phyloP scores from a whole-genome alignment of 495 filamentous ascomycete genomes.

The Penicillium goetzii region DNA sequence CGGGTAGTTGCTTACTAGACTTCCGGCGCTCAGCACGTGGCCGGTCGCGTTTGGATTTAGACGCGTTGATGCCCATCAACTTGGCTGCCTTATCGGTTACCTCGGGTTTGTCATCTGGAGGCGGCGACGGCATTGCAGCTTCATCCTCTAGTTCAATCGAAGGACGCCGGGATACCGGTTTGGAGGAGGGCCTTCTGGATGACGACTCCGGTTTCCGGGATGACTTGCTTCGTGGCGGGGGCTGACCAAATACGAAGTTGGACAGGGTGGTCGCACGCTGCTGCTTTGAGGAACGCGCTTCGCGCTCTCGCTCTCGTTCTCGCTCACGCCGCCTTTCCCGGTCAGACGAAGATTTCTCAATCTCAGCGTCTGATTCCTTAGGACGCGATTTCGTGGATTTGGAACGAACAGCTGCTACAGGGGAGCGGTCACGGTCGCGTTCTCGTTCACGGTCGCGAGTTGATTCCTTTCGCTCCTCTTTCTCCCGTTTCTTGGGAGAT shows the following conservation, averaged over 20 bases:
- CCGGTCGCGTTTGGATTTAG: slow-evolving; percentile 42
- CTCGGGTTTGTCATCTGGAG: slow-evolving; percentile 53
- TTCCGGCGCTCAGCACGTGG: slow-evolving; percentile 41
- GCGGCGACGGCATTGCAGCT: slow-evolving; percentile 54
- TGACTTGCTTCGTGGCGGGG: slow-evolving; percentile 55
- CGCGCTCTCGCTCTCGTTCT: slow-evolving; percentile 31
- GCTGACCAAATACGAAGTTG: slow-evolving; percentile 55
- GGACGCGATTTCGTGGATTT: slow-evolving; percentile 51
- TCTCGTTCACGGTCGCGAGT: slow-evolving; percentile 13
- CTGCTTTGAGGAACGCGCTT: slow-evolving; percentile 41
- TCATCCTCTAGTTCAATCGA: slow-evolving; percentile 55
- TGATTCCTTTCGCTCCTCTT: slow-evolving; percentile 20
- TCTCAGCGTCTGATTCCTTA: slow-evolving; percentile 53
- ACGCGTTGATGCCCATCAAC: slow-evolving; percentile 56
- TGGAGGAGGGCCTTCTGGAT: slow-evolving; percentile 35
- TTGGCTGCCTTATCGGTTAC: slow-evolving; percentile 61
- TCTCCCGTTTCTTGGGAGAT: slow-evolving; percentile 23
- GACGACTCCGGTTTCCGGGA: slow-evolving; percentile 44
- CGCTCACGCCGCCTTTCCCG: slow-evolving; percentile 46
- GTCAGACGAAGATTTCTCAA: slow-evolving; percentile 60
- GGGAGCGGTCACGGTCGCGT: slow-evolving; percentile 12
- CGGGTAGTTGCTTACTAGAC: slow-evolving; percentile 37
- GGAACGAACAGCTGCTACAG: slow-evolving; percentile 48
- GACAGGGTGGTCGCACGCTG: slow-evolving; percentile 55
- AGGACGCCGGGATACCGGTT: slow-evolving; percentile 47